phyloP scores from a whole-genome alignment of 768 basidiomycete genomes.

The Leccinum rimulosum region DNA sequence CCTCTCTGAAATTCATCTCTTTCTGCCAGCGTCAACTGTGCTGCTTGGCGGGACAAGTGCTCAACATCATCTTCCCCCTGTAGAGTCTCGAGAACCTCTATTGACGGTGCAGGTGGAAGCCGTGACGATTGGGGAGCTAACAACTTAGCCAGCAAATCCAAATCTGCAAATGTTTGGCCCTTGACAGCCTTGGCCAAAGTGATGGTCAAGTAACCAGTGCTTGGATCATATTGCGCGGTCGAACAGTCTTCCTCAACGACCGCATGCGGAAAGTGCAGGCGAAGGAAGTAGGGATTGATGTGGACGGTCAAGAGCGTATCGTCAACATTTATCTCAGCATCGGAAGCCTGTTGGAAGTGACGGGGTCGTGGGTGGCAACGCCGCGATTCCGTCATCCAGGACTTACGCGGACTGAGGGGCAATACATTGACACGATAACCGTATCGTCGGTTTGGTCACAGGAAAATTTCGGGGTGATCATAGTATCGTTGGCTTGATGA shows the following conservation, averaged over 20 bases:
- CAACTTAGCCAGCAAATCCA: conserved; percentile 77
- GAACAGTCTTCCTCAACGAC: conserved; percentile 64
- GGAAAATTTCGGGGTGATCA: conserved; percentile 78
- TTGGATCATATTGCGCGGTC: conserved; percentile 72
- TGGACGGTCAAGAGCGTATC: conserved; percentile 68
- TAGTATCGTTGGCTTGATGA: conserved; percentile 26
- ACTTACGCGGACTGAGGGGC: conserved; percentile 69
- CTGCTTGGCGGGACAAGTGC: conserved; percentile 43
- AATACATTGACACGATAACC: conserved; percentile 61
- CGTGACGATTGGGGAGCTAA: conserved; percentile 60
- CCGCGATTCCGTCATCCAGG: background rate
- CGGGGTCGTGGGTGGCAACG: conserved; percentile 12
- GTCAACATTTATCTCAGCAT: conserved; percentile 77
- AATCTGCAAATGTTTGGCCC: conserved; percentile 69
- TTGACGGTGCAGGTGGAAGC: conserved; percentile 36
- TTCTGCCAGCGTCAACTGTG: conserved; percentile 50
- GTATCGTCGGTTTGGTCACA: conserved; percentile 59
- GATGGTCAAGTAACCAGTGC: conserved; percentile 73
- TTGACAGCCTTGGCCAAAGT: conserved; percentile 65
- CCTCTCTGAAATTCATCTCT: conserved; percentile 57
- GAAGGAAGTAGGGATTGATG: conserved; percentile 82
- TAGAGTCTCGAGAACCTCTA: conserved; percentile 55
- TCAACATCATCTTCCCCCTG: conserved; percentile 29
- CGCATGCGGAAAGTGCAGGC: conserved; percentile 69
- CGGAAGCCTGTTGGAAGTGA: conserved; percentile 57